phyloP scores from a whole-genome alignment of 176 grass and related monocot genomes.

The Leersia perrieri region DNA sequence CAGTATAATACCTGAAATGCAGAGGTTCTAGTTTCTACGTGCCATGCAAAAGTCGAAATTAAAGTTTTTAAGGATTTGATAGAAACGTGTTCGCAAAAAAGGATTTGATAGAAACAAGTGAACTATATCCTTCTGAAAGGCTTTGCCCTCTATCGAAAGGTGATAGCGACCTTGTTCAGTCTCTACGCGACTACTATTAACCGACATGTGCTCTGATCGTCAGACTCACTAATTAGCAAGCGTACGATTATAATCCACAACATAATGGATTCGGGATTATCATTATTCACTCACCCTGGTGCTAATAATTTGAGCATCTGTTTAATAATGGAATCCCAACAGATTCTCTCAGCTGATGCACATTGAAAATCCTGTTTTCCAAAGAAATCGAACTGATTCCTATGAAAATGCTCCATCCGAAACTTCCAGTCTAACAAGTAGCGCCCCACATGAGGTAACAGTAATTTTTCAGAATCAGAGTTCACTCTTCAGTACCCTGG shows the following conservation, averaged over 20 bases:
- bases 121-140: slow-evolving; percentile 20
- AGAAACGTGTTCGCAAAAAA: no score
- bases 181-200: slow-evolving; percentile 31
- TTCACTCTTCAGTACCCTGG: neutral
- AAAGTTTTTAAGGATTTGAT: neutral
- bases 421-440: no score
- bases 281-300: neutral
- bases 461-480: neutral
- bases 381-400: neutral
- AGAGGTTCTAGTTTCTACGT: neutral
- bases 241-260: neutral
- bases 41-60: neutral
- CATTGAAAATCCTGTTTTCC: neutral
- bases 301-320: neutral
- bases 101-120: slow-evolving; percentile 5
- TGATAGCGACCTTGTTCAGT: slow-evolving; percentile 39
- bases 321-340: neutral
- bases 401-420: neutral
- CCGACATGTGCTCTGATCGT: slow-evolving; percentile 8
- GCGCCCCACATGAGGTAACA: neutral
- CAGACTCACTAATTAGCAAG: slow-evolving; percentile 21
- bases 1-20: neutral
- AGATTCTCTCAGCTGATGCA: neutral
- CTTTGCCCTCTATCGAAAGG: slow-evolving; percentile 12
- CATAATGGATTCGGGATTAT: neutral